Evolutionary conservation across 169 alveolate species (phyloP).

Genomic region (Eimeria praecox): DNA sequence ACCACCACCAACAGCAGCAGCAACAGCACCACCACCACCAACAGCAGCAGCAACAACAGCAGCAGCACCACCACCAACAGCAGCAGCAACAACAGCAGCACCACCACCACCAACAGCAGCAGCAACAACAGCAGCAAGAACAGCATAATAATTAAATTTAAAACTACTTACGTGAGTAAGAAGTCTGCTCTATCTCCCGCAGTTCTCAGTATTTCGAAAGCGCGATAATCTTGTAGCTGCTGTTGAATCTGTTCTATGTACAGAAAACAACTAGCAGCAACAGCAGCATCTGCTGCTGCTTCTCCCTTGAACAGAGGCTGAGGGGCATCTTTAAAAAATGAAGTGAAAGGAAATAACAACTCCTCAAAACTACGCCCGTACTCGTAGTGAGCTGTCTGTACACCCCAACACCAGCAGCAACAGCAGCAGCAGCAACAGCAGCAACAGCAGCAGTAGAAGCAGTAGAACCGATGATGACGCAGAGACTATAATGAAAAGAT

Average conservation of each 20-base stretch:
- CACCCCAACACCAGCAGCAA: constrained; percentile 46
- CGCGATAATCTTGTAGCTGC: constrained; percentile 90
- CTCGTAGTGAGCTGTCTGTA: constrained; percentile 57
- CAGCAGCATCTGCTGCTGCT: constrained; percentile 26
- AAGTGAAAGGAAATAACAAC: constrained; percentile 82
- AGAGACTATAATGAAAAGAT: not conserved
- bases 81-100: not conserved
- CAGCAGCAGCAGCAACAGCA: not conserved
- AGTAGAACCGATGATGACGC: not conserved
- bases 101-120: not conserved
- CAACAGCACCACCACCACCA: not conserved
- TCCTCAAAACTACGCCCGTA: constrained; percentile 25
- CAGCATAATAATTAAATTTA: too few species aligned
- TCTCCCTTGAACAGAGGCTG: constrained; percentile 84
- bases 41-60: not conserved
- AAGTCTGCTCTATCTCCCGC: constrained; percentile 94
- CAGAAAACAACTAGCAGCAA: constrained; percentile 84
- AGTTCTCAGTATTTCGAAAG: constrained; percentile 96
- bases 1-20: not conserved
- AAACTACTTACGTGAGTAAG: constrained; percentile 90
- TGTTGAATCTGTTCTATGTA: constrained; percentile 82
- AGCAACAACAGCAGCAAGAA: constrained; percentile 22
- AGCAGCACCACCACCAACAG: not conserved
- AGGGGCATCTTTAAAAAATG: constrained; percentile 85
- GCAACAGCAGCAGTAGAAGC: not conserved